Percentiles rank a stretch among this genome's conserved stretches.
These are phyloP conservation scores for Obelidium mucronatum DNA, from an alignment of 192 early-diverging fungal species.

Conservation along the genomic window DNA sequence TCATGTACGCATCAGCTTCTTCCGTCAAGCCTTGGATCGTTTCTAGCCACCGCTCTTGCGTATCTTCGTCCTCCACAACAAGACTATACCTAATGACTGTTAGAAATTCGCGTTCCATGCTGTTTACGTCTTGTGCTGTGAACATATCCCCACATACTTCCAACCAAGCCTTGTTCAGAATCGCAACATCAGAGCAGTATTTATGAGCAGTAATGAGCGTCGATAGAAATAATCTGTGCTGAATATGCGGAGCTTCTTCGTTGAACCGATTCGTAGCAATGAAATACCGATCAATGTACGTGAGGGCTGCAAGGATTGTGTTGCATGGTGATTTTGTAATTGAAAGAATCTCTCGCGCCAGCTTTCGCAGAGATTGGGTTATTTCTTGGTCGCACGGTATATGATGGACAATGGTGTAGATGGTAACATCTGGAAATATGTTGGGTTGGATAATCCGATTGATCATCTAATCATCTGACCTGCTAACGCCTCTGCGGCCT, in stretches of 20 bases:
- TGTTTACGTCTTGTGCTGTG: constrained; percentile 6
- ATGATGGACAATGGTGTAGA: constrained; percentile 16
- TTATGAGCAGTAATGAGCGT: constrained; percentile 15
- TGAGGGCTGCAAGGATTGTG: constrained; percentile 1
- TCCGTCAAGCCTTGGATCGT: constrained; percentile 25
- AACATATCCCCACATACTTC: constrained; percentile 5
- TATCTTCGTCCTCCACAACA: constrained; percentile 13
- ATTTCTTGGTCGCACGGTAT: neutral
- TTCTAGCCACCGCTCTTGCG: constrained; percentile 18
- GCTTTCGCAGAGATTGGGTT: neutral
- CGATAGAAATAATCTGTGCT: neutral
- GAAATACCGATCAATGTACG: constrained; percentile 27
- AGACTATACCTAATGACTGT: constrained; percentile 3
- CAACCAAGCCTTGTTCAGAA: constrained; percentile 15
- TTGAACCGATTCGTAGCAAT: neutral
- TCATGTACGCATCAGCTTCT: constrained; percentile 5
- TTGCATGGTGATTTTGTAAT: constrained; percentile 1
- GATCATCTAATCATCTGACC: neutral
- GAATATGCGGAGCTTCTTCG: neutral
- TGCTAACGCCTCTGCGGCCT: constrained; percentile 4
- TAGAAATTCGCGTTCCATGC: constrained; percentile 16
- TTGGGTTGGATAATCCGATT: too few species aligned
- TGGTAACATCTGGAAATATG: constrained; percentile 2
- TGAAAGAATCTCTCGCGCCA: constrained; percentile 1
- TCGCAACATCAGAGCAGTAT: constrained; percentile 7